A percentile compares a stretch with the other conserved stretches of the same genome.
Conservation (phyloP, 2,329 filamentous ascomycete genomes). For the Microsporum audouinii region DNA sequence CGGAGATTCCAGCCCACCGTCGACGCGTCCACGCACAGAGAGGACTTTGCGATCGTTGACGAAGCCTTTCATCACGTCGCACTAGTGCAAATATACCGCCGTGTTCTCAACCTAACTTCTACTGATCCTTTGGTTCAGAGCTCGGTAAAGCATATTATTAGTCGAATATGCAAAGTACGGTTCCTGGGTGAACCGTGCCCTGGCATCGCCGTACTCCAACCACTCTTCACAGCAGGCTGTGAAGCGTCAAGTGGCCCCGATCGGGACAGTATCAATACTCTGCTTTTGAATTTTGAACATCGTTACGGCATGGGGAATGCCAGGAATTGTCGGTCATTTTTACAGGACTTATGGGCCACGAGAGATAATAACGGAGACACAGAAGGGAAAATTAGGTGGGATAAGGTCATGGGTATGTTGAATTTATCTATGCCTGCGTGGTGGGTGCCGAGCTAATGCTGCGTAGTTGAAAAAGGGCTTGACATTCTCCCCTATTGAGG, state of each 20-base stretch:
- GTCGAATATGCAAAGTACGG: constrained; percentile 11
- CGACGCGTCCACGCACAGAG: constrained; percentile 10
- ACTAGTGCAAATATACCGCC: constrained; percentile 13
- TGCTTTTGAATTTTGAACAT: constrained; percentile 44
- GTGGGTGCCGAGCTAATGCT: background rate
- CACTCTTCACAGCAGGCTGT: constrained; percentile 52
- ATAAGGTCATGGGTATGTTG: constrained; percentile 16
- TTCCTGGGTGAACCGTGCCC: constrained; percentile 31
- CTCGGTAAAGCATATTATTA: constrained; percentile 13
- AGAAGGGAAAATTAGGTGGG: constrained; percentile 15
- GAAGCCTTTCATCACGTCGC: constrained; percentile 16
- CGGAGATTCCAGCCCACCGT: constrained; percentile 12
- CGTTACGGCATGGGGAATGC: constrained; percentile 58
- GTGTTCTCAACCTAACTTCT: constrained; percentile 13
- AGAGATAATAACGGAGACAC: constrained; percentile 12
- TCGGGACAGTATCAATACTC: constrained; percentile 39
- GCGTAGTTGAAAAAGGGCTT: constrained; percentile 14
- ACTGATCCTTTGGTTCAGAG: constrained; percentile 13
- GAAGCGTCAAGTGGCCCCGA: constrained; percentile 45
- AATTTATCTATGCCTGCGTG: background rate
- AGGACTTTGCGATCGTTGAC: constrained; percentile 13
- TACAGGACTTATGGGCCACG: constrained; percentile 47
- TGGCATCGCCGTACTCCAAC: constrained; percentile 54
- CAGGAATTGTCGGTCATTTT: constrained; percentile 48
- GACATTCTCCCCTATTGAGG: constrained; percentile 14